Percentiles rank a stretch among this genome's conserved stretches.
phyloP scores from a whole-genome alignment of 2,329 filamentous ascomycete genomes.

The Colletotrichum tabaci region DNA sequence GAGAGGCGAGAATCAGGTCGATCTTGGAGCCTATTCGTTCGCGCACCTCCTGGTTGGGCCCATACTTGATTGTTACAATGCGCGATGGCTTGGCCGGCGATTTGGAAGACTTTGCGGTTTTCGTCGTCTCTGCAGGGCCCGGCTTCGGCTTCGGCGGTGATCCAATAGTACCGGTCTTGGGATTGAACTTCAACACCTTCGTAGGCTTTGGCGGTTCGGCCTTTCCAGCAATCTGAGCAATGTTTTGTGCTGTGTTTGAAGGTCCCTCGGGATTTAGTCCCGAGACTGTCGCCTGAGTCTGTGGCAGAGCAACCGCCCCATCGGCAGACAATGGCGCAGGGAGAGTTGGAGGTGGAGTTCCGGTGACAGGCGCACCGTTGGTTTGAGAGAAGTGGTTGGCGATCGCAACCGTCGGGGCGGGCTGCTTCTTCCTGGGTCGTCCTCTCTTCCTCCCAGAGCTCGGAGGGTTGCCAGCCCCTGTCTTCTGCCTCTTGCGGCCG shows the following conservation, averaged over 20 bases:
- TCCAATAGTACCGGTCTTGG: conserved; percentile 73
- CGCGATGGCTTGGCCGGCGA: conserved; percentile 26
- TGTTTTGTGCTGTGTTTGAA: not conserved
- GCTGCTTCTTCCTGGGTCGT: conserved; percentile 47
- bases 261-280: not conserved
- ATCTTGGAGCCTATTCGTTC: conserved; percentile 72
- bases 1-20: conserved; percentile 69
- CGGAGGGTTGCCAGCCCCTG: conserved; percentile 39
- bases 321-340: not conserved
- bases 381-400: conserved; percentile 45
- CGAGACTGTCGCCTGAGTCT: not conserved
- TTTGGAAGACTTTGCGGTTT: conserved; percentile 15
- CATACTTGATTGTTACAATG: conserved; percentile 30
- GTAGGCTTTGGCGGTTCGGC: conserved; percentile 47
- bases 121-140: conserved; percentile 42
- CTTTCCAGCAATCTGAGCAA: not conserved
- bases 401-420: conserved; percentile 44
- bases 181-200: conserved; percentile 68
- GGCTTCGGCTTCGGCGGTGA: conserved; percentile 71
- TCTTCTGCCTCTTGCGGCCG: conserved; percentile 48
- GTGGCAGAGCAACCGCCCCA: not conserved
- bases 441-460: conserved; percentile 43
- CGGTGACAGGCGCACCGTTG: conserved; percentile 8
- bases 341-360: conserved; percentile 8
- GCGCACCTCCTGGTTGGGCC: conserved; percentile 58